Base-by-base conservation (phyloP, 352 stramenopile species). In the Phytopythium litorale region DNA sequence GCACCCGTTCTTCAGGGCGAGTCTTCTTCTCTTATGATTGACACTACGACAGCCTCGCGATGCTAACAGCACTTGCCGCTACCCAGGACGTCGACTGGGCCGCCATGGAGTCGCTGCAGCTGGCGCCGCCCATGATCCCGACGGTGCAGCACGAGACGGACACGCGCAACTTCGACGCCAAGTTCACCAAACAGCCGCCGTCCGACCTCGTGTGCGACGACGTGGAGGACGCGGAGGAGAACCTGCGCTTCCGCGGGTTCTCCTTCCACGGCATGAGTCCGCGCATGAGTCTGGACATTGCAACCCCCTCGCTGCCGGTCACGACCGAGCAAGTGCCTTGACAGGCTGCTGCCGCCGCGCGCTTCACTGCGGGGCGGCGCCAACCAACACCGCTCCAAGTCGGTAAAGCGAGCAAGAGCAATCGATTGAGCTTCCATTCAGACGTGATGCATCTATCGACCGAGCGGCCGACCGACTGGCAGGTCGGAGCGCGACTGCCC, bases 151-250 rank as follows among this genome's bases (percentile, higher is more conserved):
- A 90, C 63, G 91, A 98, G 60, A 72, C 87, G 2, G 96, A 98
- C 71, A 94, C 97, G 25, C 80, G 84, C 46, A 93, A 99, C 84
- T 98, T 99, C 73, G 91, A 98, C 72, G 74, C 87, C 54, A 92
- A 98, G 64, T 99, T 94, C 59, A 97, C 85, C 6, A 73, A 73
- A 33, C 73, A 93, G 65, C 69, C 86, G 13, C 65, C 79, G 18
- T 72, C 70, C n/a, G 81, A 94, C 53, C 70, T 94, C 7, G 59
- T 69, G 11, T 90, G 79, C 63, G 82, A 89, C 40, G 72, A 70
- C 12, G 60, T 85, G 28, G 58, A 74, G 19, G 76, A 84, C 13
- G 83, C 88, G 33, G 33, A 76, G 54, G 71, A 70, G 40, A 65
- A 86, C 60, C 70, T 78, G 4, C 68, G 87, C 21, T 94, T 92